Evolutionary conservation across 2,329 filamentous ascomycete species (phyloP), one percentile per base, ranked within the genome.

Genomic region (Claviceps spartinae): DNA sequence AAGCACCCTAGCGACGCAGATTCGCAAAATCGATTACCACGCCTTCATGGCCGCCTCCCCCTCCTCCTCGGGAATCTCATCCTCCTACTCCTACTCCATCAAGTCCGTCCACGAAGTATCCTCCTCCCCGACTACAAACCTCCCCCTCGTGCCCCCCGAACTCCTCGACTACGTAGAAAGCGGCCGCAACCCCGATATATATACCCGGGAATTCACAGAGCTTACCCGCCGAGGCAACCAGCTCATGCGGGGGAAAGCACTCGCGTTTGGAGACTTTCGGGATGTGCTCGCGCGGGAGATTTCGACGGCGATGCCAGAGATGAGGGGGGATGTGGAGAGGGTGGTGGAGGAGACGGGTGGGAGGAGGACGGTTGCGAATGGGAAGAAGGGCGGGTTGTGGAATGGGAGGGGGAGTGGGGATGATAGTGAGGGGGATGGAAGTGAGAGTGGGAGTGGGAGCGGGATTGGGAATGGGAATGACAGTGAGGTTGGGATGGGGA

Each of bases 201-300:
- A 86, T 72, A 86, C 82, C 51, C 74, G 82, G 61, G 82, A 86
- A 69, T 85, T 86, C 60, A 81, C 85, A 61, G 82, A 86, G 75
- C 72, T 82, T 50, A 81, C 82, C 24, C 70, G 81, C 51, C 72
- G 81, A 47, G 73, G 76, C 42, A 86, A 86, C 69, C 82, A 85
- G 72, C 69, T 82, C 55, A 75, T 83, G 70, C 73, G 76, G 59
- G 82, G 82, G 52, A 85, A 85, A 71, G 71, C 75, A 65, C 64
- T 68, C 59, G 82, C 81, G 38, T 86, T 85, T 62, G 71, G 64
- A 11, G 59, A 66, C 34, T 84, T 86, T 62, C 69, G 81, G 50
- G 80, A 85, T 65, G 71, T 80, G 24, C 69, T 86, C 2, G 82
- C 81, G 13, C 70, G 70, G 50, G 73, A 82, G 64, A 78, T 83